A percentile compares a stretch with the other conserved stretches of the same genome.
phyloP scores from a whole-genome alignment of 148 eudicot species.

The Nyssa sinensis region DNA sequence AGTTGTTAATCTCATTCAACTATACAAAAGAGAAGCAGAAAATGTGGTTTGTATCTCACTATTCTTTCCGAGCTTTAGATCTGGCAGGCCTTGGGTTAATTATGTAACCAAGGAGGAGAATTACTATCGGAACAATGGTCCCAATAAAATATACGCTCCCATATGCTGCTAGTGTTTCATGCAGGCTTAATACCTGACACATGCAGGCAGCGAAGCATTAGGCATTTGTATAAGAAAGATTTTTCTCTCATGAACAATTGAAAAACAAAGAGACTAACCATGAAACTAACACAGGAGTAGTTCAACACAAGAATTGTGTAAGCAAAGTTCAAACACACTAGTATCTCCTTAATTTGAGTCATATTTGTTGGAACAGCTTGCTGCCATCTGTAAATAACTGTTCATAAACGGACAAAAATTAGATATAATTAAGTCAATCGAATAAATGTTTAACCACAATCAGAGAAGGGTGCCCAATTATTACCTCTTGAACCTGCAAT shows the following conservation, averaged over 20 bases:
- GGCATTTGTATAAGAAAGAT: background rate
- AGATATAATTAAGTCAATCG: background rate
- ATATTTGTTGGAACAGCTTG: conserved; percentile 51
- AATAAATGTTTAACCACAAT: background rate
- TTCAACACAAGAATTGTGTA: conserved; percentile 75
- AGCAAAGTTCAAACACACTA: conserved; percentile 57
- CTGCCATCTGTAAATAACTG: conserved; percentile 94
- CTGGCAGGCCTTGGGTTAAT: conserved; percentile 71
- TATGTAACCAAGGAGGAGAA: conserved; percentile 56
- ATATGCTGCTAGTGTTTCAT: conserved; percentile 76
- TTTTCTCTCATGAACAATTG: background rate
- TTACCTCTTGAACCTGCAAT: conserved; percentile 97
- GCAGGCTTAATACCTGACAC: conserved; percentile 85
- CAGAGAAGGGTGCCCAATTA: background rate
- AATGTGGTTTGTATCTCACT: conserved; percentile 36
- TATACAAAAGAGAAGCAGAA: background rate
- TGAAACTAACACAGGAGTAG: conserved; percentile 84
- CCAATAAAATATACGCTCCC: conserved; percentile 85
- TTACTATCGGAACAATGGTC: conserved; percentile 65
- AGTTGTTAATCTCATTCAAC: background rate
- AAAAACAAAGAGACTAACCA: conserved; percentile 50
- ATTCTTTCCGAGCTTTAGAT: conserved; percentile 71
- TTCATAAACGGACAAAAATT: conserved; percentile 21
- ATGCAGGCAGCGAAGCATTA: conserved; percentile 8
- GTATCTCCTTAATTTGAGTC: conserved; percentile 38